Percentiles rank a stretch among this genome's conserved stretches.
phyloP scores from a whole-genome alignment of 305 asterid species.

The Solanum hybrid region DNA sequence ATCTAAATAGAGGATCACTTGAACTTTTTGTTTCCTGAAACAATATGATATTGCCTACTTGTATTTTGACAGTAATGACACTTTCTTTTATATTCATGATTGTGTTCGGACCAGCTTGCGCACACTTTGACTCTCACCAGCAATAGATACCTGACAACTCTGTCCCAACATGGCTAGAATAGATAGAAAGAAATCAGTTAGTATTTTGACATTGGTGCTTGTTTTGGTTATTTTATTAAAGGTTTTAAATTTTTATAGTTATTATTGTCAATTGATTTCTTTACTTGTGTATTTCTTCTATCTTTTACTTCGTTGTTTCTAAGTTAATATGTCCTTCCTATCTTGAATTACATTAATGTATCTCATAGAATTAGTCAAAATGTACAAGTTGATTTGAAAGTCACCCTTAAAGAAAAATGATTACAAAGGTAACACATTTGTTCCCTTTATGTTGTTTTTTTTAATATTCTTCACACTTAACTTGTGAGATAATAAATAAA shows the following conservation, averaged over 20 bases:
- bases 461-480: not conserved
- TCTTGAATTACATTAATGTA: not conserved
- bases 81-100: not conserved
- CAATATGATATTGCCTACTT: not conserved
- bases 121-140: not conserved
- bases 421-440: not conserved
- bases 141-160: not conserved
- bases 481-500: not conserved
- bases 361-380: not conserved
- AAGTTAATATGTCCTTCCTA: not conserved
- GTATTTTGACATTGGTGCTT: not conserved
- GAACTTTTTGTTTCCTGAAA: not conserved
- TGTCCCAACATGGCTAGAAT: not conserved
- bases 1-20: not conserved
- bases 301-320: not conserved
- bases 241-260: not conserved
- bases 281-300: not conserved
- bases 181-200: not conserved
- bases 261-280: not conserved
- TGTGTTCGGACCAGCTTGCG: not conserved
- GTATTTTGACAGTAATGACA: not conserved
- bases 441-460: not conserved
- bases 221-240: not conserved
- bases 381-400: not conserved
- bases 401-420: not conserved